Evolutionary conservation across 2,329 filamentous ascomycete genomes (phyloP).

Genomic region (Ceratocystis cacaofunesta): DNA sequence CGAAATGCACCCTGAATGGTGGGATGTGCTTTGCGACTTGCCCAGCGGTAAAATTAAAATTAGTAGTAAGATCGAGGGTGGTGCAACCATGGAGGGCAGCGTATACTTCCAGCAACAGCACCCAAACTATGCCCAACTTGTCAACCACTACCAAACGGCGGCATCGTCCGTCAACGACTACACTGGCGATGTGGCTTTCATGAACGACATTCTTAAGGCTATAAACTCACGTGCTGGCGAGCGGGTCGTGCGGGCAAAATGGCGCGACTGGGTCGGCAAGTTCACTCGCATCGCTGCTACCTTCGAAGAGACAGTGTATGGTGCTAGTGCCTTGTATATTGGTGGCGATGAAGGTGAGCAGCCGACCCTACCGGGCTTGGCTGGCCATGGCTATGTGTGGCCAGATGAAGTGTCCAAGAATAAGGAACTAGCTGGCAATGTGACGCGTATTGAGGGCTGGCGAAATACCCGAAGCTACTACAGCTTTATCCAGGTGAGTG

Average conservation of each 20-base stretch:
- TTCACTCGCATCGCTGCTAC: slow-evolving; percentile 86
- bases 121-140: slow-evolving; percentile 37
- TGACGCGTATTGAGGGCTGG: slow-evolving; percentile 91
- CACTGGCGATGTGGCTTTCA: slow-evolving; percentile 79
- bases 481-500: slow-evolving; percentile 66
- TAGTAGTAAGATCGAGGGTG: slow-evolving; percentile 69
- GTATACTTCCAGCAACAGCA: slow-evolving; percentile 77
- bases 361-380: slow-evolving; percentile 39
- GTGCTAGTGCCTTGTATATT: slow-evolving; percentile 76
- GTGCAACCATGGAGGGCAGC: slow-evolving; percentile 69
- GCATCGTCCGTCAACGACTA: slow-evolving; percentile 41
- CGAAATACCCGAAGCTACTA: slow-evolving; percentile 90
- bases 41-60: slow-evolving; percentile 90
- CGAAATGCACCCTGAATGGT: slow-evolving; percentile 90
- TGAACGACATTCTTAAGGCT: slow-evolving; percentile 69
- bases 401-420: slow-evolving; percentile 64
- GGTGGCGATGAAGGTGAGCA: slow-evolving; percentile 56
- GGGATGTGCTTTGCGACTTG: slow-evolving; percentile 90
- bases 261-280: slow-evolving; percentile 85
- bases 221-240: slow-evolving; percentile 80
- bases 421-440: slow-evolving; percentile 79
- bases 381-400: slow-evolving; percentile 93
- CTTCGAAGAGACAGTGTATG: slow-evolving; percentile 92
- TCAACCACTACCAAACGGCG: slow-evolving; percentile 26
- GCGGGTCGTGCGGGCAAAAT: slow-evolving; percentile 78